Conservation (phyloP, 1,284 basidiomycete species). For the Exsudoporus floridanus region DNA sequence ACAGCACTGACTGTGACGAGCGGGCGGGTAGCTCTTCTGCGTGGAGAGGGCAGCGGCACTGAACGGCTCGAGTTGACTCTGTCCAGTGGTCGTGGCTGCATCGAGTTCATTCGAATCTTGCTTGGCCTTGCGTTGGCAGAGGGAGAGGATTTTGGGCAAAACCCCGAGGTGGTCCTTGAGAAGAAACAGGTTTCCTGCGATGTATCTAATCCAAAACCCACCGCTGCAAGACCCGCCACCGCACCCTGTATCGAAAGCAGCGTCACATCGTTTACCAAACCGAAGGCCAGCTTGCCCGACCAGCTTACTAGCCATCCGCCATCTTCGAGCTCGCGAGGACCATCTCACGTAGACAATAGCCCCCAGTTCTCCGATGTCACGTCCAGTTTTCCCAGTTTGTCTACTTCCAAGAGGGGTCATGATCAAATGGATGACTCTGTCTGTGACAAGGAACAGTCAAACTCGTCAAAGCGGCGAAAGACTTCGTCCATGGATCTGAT, state of each 20-base stretch:
- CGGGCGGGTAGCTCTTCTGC: constrained; percentile 4
- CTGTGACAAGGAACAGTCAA: background rate
- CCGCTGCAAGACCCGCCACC: background rate
- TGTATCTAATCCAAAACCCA: too few relatives aligned
- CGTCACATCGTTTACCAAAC: background rate
- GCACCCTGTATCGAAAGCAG: background rate
- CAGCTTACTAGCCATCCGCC: background rate
- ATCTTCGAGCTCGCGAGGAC: background rate
- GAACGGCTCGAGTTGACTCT: constrained; percentile 14
- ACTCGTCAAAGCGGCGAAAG: background rate
- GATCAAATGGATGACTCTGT: background rate
- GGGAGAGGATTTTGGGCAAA: constrained; percentile 11
- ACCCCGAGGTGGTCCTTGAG: background rate
- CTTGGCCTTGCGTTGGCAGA: constrained; percentile 13
- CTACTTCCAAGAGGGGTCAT: background rate
- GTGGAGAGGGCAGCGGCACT: constrained; percentile 16
- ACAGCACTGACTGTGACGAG: constrained; percentile 9
- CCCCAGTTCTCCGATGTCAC: background rate
- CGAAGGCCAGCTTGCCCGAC: background rate
- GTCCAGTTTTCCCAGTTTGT: background rate
- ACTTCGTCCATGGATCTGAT: background rate
- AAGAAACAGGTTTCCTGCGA: background rate
- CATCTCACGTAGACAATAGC: background rate
- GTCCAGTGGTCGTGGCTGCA: constrained; percentile 6
- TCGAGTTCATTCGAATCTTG: constrained; percentile 17